Conservation (phyloP, 2,329 filamentous ascomycete genomes). For the Fusarium sarcochroum region DNA sequence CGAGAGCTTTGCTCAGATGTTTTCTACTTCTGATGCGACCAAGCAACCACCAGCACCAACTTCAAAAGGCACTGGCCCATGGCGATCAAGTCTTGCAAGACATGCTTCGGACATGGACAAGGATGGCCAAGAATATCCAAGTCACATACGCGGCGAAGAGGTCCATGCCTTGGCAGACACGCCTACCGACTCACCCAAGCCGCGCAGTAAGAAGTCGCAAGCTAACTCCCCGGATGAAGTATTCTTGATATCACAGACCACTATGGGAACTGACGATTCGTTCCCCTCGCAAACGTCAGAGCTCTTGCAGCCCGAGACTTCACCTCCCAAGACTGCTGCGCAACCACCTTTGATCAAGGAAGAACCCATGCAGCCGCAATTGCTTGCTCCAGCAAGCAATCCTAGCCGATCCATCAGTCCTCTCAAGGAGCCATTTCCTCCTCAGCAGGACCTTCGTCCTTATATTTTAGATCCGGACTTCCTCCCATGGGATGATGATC, state of each 20-base stretch:
- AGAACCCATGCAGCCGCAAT: conserved; percentile 20
- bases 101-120: conserved; percentile 48
- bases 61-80: conserved; percentile 34
- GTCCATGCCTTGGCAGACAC: conserved; percentile 47
- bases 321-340: conserved; percentile 26
- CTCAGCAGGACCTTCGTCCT: conserved; percentile 57
- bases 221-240: conserved; percentile 56
- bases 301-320: conserved; percentile 43
- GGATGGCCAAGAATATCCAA: conserved; percentile 59
- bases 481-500: conserved; percentile 70
- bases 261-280: conserved; percentile 54
- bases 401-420: conserved; percentile 43
- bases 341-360: conserved; percentile 10
- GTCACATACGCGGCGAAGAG: conserved; percentile 60
- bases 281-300: conserved; percentile 52
- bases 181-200: conserved; percentile 14
- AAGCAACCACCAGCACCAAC: conserved; percentile 37
- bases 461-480: conserved; percentile 70
- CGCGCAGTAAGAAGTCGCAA: neutral
- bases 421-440: conserved; percentile 46
- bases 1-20: conserved; percentile 71
- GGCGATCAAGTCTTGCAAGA: conserved; percentile 49
- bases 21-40: conserved; percentile 68
- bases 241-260: conserved; percentile 64
- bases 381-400: conserved; percentile 37